Percentiles rank a stretch among this genome's conserved stretches.
These are phyloP conservation scores for Starmerella gropengiesseri DNA, from an alignment of 805 yeast species.

Conservation along the genomic window DNA sequence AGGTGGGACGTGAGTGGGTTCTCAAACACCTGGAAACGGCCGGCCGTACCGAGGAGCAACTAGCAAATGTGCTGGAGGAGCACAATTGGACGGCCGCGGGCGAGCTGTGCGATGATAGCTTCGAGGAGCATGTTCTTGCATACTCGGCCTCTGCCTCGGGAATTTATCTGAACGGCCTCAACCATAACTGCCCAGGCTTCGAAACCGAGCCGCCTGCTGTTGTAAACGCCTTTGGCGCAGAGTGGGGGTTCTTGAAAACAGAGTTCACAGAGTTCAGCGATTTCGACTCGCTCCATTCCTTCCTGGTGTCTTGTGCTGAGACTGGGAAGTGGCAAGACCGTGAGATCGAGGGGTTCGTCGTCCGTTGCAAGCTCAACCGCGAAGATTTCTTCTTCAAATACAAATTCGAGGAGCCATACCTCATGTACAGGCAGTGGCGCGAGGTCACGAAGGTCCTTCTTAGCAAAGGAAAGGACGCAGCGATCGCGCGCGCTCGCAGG, in stretches of 20 bases:
- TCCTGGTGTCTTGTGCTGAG: slow-evolving; percentile 62
- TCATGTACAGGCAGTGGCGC: slow-evolving; percentile 81
- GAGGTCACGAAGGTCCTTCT: slow-evolving; percentile 54
- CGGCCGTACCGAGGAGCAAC: slow-evolving; percentile 36
- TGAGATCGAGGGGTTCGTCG: slow-evolving; percentile 89
- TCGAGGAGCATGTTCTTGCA: slow-evolving; percentile 86
- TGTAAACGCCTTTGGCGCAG: slow-evolving; percentile 49
- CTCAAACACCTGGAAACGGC: slow-evolving; percentile 38
- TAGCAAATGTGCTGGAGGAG: slow-evolving; percentile 46
- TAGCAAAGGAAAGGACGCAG: slow-evolving; percentile 24
- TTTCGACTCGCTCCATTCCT: slow-evolving; percentile 36
- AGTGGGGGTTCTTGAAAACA: slow-evolving; percentile 58
- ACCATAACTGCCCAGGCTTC: slow-evolving; percentile 54
- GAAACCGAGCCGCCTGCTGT: slow-evolving; percentile 49
- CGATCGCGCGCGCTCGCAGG: slow-evolving; percentile 20
- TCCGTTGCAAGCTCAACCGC: slow-evolving; percentile 43
- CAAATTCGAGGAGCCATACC: slow-evolving; percentile 91
- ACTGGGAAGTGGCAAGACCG: slow-evolving; percentile 33
- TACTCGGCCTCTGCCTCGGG: slow-evolving; percentile 63
- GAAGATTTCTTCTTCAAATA: slow-evolving; percentile 72
- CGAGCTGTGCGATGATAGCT: slow-evolving; percentile 82
- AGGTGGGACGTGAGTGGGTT: slow-evolving; percentile 54
- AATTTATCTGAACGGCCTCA: slow-evolving; percentile 80
- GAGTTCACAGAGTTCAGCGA: slow-evolving; percentile 36
- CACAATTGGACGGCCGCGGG: slow-evolving; percentile 72